Evolutionary conservation across 2,329 filamentous ascomycete species (phyloP).

Genomic region (Fusarium burgessii): DNA sequence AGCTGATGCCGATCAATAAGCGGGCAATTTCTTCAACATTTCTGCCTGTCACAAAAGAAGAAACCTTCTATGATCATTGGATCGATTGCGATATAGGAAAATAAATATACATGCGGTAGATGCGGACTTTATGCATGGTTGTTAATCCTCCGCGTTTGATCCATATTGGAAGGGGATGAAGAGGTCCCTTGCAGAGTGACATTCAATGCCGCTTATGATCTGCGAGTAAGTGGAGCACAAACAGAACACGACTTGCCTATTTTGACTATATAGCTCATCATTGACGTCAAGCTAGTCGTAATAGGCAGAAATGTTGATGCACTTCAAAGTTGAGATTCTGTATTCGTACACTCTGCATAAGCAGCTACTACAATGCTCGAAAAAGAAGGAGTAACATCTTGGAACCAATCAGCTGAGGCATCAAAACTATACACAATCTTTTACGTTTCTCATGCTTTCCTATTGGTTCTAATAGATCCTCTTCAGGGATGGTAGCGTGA

Average conservation of each 20-base stretch:
- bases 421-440: no score
- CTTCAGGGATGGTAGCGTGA: neutral
- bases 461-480: no score
- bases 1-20: slow-evolving; percentile 17
- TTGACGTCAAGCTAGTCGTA: slow-evolving; percentile 10
- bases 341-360: no score
- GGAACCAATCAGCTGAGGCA: no score
- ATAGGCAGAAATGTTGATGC: neutral
- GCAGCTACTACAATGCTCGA: no score
- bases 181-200: neutral
- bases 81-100: neutral
- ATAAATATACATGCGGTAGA: neutral
- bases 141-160: neutral
- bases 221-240: slow-evolving; percentile 10
- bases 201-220: slow-evolving; percentile 1
- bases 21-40: neutral
- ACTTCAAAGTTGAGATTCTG: no score
- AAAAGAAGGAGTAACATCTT: no score
- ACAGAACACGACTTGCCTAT: slow-evolving; percentile 17
- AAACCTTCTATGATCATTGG: neutral
- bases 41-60: neutral
- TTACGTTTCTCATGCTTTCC: neutral
- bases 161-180: neutral
- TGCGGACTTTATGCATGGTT: neutral
- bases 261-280: neutral